Conservation (phyloP, 1,139 yeast species). For the Blastobotrys elegans region DNA sequence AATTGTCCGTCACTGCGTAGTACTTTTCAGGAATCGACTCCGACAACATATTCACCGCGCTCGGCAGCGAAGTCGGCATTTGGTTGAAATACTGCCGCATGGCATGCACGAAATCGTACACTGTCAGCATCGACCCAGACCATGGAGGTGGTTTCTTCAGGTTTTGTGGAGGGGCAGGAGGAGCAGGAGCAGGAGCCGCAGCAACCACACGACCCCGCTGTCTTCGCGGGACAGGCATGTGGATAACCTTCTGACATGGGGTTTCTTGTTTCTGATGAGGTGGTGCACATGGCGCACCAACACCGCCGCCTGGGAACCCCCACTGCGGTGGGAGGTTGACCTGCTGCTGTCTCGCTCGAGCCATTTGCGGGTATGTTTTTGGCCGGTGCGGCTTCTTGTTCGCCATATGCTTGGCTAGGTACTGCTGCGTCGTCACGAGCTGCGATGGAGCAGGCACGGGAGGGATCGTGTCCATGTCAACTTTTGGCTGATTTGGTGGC, state of each 20-base stretch:
- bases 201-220: neutral
- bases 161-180: neutral
- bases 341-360: neutral
- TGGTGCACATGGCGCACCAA: neutral
- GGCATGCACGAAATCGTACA: conserved; percentile 7
- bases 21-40: neutral
- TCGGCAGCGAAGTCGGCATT: neutral
- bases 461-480: conserved; percentile 1
- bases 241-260: neutral
- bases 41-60: conserved; percentile 2
- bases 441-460: conserved; percentile 7
- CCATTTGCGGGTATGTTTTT: neutral
- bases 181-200: neutral
- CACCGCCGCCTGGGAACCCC: neutral
- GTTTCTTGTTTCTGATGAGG: neutral
- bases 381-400: neutral
- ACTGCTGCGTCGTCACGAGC: neutral
- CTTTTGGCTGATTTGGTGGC: neutral
- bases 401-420: neutral
- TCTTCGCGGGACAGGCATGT: neutral
- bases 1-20: neutral
- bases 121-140: conserved; percentile 9
- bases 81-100: conserved; percentile 1
- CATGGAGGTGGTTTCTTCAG: conserved; percentile 5
- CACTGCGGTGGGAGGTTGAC: neutral